Conservation (phyloP, 148 eudicot species). For the Limonium bicolor region DNA sequence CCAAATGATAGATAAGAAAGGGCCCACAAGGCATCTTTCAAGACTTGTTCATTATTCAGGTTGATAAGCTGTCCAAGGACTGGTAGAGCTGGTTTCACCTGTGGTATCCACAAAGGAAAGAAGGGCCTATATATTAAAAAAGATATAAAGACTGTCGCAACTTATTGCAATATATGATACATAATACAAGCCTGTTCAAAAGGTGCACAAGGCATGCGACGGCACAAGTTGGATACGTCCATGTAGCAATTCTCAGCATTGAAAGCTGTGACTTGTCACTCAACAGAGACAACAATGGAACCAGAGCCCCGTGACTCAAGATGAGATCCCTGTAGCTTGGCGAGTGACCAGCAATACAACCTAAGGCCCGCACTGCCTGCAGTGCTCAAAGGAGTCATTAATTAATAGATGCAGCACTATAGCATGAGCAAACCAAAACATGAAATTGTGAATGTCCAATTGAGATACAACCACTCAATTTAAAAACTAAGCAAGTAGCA, state of each 20-base stretch:
- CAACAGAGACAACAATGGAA: conserved; percentile 74
- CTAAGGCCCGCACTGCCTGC: conserved; percentile 97
- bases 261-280: conserved; percentile 81
- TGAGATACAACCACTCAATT: not conserved
- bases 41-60: conserved; percentile 72
- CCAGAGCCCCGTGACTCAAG: conserved; percentile 59
- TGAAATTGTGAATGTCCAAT: not conserved
- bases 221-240: conserved; percentile 88
- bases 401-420: not conserved
- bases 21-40: conserved; percentile 95
- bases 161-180: not conserved
- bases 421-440: not conserved
- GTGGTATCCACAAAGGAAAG: too few species aligned
- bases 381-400: conserved; percentile 14
- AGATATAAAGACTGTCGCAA: too few species aligned
- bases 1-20: conserved; percentile 95
- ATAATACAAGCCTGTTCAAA: conserved; percentile 57
- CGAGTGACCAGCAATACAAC: conserved; percentile 92
- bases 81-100: conserved; percentile 82
- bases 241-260: conserved; percentile 92
- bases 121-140: not conserved
- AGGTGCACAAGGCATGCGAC: conserved; percentile 83
- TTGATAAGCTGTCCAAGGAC: conserved; percentile 65
- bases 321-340: conserved; percentile 87
- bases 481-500: too few species aligned